phyloP scores from a whole-genome alignment of 768 basidiomycete species.

The Suillus subaureus region DNA sequence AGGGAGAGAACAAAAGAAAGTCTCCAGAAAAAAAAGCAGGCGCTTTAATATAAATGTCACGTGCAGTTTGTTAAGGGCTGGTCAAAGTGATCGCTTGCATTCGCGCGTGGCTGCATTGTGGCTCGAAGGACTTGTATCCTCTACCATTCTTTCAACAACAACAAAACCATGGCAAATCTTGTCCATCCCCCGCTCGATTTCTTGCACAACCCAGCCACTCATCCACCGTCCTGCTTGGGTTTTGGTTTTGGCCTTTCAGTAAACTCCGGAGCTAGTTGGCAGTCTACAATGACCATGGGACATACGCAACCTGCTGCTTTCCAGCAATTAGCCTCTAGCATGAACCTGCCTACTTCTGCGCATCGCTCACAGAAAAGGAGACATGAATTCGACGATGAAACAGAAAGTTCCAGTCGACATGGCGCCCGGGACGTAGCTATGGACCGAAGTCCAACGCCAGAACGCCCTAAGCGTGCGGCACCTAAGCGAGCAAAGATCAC shows the following conservation, averaged over 20 bases:
- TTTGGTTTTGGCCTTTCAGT: constrained; percentile 70
- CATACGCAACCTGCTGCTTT: constrained; percentile 48
- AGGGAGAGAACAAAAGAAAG: constrained; percentile 19
- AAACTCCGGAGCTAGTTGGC: constrained; percentile 49
- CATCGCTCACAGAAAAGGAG: constrained; percentile 63
- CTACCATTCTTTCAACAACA: constrained; percentile 20
- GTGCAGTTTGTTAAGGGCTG: constrained; percentile 40
- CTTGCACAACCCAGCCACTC: constrained; percentile 56
- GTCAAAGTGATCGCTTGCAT: constrained; percentile 17
- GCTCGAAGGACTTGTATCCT: constrained; percentile 14
- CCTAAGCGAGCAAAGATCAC: constrained; percentile 59
- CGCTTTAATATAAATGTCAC: constrained; percentile 27
- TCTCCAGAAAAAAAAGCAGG: constrained; percentile 5
- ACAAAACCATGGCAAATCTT: constrained; percentile 67
- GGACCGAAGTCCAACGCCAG: constrained; percentile 86
- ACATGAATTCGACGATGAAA: constrained; percentile 70
- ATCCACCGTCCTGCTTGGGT: constrained; percentile 66
- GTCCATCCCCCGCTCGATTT: constrained; percentile 68
- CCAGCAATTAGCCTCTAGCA: constrained; percentile 56
- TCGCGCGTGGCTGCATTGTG: constrained; percentile 8
- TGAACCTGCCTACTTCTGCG: constrained; percentile 41
- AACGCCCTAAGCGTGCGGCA: constrained; percentile 67
- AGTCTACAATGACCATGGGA: constrained; percentile 42
- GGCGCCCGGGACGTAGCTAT: constrained; percentile 64
- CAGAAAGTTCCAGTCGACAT: constrained; percentile 37